Percentiles rank a stretch among this genome's conserved stretches.
Conservation (phyloP, 805 yeast genomes). For the Candida dajiaensis region DNA sequence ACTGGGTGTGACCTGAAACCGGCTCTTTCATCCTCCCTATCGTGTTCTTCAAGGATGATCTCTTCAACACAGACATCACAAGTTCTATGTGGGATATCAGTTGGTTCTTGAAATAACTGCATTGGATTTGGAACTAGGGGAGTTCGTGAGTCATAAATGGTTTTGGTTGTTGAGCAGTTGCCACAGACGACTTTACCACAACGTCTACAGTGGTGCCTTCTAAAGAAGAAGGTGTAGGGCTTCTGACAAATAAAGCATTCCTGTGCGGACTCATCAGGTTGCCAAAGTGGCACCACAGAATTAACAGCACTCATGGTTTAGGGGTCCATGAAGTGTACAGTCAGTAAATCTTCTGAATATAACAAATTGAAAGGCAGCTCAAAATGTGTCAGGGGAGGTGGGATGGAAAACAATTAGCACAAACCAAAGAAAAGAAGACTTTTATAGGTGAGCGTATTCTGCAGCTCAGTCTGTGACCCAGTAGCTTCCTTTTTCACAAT, state of each 20-base stretch:
- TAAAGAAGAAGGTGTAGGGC: constrained; percentile 50
- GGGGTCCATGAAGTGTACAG: neutral
- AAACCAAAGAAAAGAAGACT: neutral
- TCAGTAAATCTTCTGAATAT: too few relatives aligned
- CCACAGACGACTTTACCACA: constrained; percentile 82
- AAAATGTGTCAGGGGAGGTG: neutral
- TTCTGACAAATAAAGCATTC: constrained; percentile 51
- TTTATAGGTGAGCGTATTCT: too few relatives aligned
- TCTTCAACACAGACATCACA: constrained; percentile 71
- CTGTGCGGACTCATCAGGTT: constrained; percentile 50
- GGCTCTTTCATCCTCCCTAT: constrained; percentile 2
- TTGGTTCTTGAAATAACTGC: constrained; percentile 37
- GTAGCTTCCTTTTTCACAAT: too few relatives aligned
- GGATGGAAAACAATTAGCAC: neutral
- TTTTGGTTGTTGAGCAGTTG: constrained; percentile 48
- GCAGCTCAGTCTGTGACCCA: too few relatives aligned
- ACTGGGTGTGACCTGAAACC: constrained; percentile 11
- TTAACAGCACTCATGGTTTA: neutral
- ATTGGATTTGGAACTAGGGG: constrained; percentile 45
- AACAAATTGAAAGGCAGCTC: neutral
- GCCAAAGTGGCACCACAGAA: constrained; percentile 49
- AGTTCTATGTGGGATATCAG: constrained; percentile 59
- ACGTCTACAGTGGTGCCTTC: constrained; percentile 79
- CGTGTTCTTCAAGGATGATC: constrained; percentile 25
- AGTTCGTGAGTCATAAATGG: constrained; percentile 53